Evolutionary conservation across 768 basidiomycete species (phyloP).

Genomic region (Calocera cornea): DNA sequence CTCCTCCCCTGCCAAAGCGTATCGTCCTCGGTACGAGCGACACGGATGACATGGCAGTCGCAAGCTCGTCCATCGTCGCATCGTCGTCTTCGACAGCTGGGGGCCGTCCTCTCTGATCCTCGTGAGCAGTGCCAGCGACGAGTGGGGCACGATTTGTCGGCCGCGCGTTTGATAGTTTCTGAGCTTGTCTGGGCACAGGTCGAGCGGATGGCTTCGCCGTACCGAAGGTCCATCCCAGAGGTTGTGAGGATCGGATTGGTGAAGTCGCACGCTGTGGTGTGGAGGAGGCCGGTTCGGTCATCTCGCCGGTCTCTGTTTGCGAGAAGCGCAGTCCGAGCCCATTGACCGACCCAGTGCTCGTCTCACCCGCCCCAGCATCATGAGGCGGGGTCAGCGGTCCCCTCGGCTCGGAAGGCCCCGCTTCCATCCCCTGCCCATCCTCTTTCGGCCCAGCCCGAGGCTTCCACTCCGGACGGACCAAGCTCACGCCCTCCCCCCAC

Average conservation of each 20-base stretch:
- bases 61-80: slow-evolving; percentile 33
- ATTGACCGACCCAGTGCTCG: too few species aligned
- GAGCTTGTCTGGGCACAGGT: too few species aligned
- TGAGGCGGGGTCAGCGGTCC: slow-evolving; percentile 13
- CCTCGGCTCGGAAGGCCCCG: slow-evolving; percentile 13
- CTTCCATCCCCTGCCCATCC: slow-evolving; percentile 12
- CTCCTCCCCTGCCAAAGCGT: slow-evolving; percentile 58
- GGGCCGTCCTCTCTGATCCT: neutral
- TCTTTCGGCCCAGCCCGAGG: slow-evolving; percentile 23
- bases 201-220: neutral
- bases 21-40: slow-evolving; percentile 55
- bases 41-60: slow-evolving; percentile 35
- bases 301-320: too few species aligned
- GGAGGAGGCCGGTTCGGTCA: too few species aligned
- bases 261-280: neutral
- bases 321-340: too few species aligned
- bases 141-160: slow-evolving; percentile 12
- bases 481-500: slow-evolving; percentile 75
- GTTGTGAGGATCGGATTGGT: neutral
- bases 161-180: slow-evolving; percentile 15
- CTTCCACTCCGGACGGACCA: slow-evolving; percentile 64
- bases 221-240: neutral
- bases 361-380: neutral
- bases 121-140: too few species aligned
- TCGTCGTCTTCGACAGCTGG: neutral